Percentiles rank a stretch among this genome's conserved stretches.
Conservation (phyloP, 2,329 filamentous ascomycete genomes). For the Calonectria honghensis region DNA sequence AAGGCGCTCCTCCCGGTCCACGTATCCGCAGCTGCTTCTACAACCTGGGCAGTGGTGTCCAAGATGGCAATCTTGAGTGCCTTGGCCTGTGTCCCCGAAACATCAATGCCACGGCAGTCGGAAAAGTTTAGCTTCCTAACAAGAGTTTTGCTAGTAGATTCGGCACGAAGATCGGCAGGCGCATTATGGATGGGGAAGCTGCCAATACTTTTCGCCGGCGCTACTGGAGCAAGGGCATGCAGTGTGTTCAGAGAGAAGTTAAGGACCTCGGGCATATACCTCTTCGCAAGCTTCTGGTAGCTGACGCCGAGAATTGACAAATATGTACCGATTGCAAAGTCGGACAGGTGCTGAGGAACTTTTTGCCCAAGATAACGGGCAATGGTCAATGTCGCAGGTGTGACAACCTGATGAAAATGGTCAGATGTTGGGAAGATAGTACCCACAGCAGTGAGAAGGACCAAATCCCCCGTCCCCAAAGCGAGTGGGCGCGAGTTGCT, state of each 20-base stretch:
- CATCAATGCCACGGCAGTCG: slow-evolving; percentile 69
- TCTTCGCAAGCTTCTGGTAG: slow-evolving; percentile 88
- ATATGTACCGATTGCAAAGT: slow-evolving; percentile 85
- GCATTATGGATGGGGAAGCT: slow-evolving; percentile 78
- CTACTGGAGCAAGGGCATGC: slow-evolving; percentile 76
- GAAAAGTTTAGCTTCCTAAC: slow-evolving; percentile 75
- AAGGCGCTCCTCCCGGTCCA: slow-evolving; percentile 87
- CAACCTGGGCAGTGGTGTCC: slow-evolving; percentile 77
- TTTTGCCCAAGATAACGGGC: slow-evolving; percentile 88
- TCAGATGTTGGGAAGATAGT: slow-evolving; percentile 95
- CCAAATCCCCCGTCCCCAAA: slow-evolving; percentile 81
- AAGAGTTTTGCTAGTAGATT: slow-evolving; percentile 62
- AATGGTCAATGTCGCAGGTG: slow-evolving; percentile 91
- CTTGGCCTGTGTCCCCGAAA: slow-evolving; percentile 59
- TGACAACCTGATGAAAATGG: slow-evolving; percentile 96
- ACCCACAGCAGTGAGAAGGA: slow-evolving; percentile 88
- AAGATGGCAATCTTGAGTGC: slow-evolving; percentile 75
- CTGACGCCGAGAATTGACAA: slow-evolving; percentile 86
- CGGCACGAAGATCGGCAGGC: slow-evolving; percentile 70
- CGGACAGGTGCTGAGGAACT: slow-evolving; percentile 77
- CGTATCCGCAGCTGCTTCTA: slow-evolving; percentile 80
- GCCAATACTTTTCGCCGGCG: slow-evolving; percentile 67
- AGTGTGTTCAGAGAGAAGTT: slow-evolving; percentile 88
- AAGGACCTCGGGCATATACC: slow-evolving; percentile 92
- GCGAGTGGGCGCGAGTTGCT: slow-evolving; percentile 68